Conservation (phyloP, 2,329 filamentous ascomycete genomes). For the Scedosporium boydii region DNA sequence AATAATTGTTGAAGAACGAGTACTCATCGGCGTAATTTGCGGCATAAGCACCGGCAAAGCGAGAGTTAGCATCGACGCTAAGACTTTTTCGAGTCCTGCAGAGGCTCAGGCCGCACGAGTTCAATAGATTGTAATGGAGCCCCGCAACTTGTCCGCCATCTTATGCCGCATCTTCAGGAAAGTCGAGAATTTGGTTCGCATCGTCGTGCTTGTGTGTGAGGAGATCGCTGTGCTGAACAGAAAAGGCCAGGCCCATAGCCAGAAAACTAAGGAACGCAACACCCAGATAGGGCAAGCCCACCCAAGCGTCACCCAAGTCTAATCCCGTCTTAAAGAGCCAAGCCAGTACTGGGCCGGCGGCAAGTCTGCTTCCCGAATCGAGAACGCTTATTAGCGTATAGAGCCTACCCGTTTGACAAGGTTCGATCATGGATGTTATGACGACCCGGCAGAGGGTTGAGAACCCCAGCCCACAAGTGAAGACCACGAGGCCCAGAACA, state of each 20-base stretch:
- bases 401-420: slow-evolving; percentile 16
- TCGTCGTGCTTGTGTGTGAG: neutral
- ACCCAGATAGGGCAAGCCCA: slow-evolving; percentile 16
- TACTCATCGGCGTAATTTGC: too few relatives aligned
- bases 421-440: slow-evolving; percentile 11
- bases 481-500: slow-evolving; percentile 14
- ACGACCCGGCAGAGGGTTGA: slow-evolving; percentile 14
- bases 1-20: too few relatives aligned
- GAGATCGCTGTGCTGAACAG: neutral
- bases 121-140: too few relatives aligned
- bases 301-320: slow-evolving; percentile 13
- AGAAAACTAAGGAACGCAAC: slow-evolving; percentile 6
- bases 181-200: neutral
- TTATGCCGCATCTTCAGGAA: neutral
- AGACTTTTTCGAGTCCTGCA: too few relatives aligned
- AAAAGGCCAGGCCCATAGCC: neutral
- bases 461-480: slow-evolving; percentile 13
- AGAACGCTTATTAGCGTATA: slow-evolving; percentile 19
- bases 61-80: too few relatives aligned
- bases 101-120: too few relatives aligned
- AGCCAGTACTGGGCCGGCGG: slow-evolving; percentile 16
- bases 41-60: too few relatives aligned
- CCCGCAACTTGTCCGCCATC: neutral
- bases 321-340: slow-evolving; percentile 17
- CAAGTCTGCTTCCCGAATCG: slow-evolving; percentile 15